Conservation (phyloP, 2,329 filamentous ascomycete species). For the Colletotrichum sp. region DNA sequence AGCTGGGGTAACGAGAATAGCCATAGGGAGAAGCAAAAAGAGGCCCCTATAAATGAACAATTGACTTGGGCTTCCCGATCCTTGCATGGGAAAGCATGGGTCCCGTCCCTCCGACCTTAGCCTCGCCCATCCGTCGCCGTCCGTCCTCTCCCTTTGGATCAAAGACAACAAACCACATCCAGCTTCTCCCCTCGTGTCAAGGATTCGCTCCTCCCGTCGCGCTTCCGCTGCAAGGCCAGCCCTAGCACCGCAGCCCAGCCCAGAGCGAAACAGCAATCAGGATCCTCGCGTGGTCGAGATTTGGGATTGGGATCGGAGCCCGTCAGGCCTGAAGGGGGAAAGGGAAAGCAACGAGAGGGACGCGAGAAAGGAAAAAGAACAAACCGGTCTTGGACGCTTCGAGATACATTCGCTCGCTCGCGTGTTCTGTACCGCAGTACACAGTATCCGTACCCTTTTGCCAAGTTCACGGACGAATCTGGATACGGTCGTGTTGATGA, state of each 20-base stretch:
- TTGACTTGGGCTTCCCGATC: neutral
- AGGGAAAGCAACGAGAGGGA: neutral
- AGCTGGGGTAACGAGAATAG: constrained; percentile 13
- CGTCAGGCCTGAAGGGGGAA: neutral
- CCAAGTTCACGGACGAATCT: neutral
- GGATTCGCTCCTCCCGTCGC: neutral
- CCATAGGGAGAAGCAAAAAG: constrained; percentile 9
- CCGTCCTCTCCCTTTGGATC: constrained; percentile 4
- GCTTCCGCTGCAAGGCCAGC: neutral
- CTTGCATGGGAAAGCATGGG: neutral
- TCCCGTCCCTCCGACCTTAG: neutral
- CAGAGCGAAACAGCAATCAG: neutral
- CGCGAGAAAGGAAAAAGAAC: neutral
- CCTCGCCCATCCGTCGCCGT: neutral
- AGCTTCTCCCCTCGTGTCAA: neutral
- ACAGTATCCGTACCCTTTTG: neutral
- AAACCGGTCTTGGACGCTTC: neutral
- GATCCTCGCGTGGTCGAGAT: neutral
- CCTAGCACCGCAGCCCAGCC: neutral
- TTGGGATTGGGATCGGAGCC: neutral
- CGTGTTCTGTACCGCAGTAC: neutral
- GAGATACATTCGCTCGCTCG: neutral
- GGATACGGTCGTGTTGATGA: neutral
- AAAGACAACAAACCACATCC: constrained; percentile 9
- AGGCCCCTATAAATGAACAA: constrained; percentile 10